Conservation (phyloP, 768 basidiomycete species). For the Leccinum pellstonianum region DNA sequence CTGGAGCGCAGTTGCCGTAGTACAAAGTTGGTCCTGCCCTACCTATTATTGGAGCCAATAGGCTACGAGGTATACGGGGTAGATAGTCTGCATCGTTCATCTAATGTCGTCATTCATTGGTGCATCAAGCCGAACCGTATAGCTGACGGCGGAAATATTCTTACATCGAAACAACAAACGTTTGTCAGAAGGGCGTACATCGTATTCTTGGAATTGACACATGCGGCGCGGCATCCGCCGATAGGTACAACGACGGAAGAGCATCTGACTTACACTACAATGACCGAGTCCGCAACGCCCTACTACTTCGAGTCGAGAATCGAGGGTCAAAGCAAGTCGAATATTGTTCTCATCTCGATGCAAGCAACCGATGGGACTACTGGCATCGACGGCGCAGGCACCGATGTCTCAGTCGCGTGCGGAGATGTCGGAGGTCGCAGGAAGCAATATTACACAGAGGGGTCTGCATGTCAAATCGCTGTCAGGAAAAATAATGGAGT, state of each 20-base stretch:
- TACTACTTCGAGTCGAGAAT: neutral
- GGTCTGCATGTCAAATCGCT: slow-evolving; percentile 2
- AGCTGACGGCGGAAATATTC: neutral
- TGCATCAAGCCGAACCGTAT: neutral
- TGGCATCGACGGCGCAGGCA: slow-evolving; percentile 1
- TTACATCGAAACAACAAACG: neutral
- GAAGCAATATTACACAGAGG: slow-evolving; percentile 3
- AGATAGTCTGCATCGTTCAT: neutral
- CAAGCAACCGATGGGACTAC: neutral
- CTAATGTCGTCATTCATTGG: too few relatives aligned
- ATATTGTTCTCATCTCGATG: neutral
- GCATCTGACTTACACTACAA: neutral
- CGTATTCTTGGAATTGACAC: neutral
- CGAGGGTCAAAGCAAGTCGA: neutral
- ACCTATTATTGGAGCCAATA: neutral
- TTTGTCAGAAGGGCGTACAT: slow-evolving; percentile 5
- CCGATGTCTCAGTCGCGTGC: slow-evolving; percentile 13
- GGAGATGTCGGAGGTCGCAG: slow-evolving; percentile 4
- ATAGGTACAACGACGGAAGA: slow-evolving; percentile 1
- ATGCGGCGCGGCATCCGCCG: slow-evolving; percentile 7
- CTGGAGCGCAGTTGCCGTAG: neutral
- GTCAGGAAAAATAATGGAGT: neutral
- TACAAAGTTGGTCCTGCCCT: neutral
- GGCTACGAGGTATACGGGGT: neutral
- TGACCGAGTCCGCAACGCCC: neutral